A percentile compares a stretch with the other conserved stretches of the same genome.
These are phyloP conservation scores for Colletotrichum tamarilloi DNA, from an alignment of 2,329 filamentous ascomycete species.

Conservation along the genomic window DNA sequence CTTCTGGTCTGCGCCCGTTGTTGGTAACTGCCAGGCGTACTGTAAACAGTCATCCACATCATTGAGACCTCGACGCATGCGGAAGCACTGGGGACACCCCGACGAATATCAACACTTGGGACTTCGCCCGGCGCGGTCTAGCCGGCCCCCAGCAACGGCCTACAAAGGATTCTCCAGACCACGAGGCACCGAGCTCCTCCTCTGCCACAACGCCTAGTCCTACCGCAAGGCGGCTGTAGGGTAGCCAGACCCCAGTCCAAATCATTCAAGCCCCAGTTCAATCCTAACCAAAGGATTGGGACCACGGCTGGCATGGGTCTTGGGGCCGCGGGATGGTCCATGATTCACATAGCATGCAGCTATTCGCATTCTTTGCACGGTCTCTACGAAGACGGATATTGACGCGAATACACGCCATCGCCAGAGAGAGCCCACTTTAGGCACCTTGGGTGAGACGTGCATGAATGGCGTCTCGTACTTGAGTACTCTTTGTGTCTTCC, in stretches of 20 bases:
- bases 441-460: background rate
- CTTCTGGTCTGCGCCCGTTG: background rate
- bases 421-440: background rate
- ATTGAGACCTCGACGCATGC: slow-evolving; percentile 3
- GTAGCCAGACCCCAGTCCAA: background rate
- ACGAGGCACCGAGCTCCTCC: background rate
- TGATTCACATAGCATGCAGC: background rate
- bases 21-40: background rate
- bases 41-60: background rate
- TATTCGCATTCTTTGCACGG: background rate
- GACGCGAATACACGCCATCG: background rate
- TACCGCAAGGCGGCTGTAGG: background rate
- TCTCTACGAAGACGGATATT: slow-evolving; percentile 1
- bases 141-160: background rate
- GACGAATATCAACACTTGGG: background rate
- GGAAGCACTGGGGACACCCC: background rate
- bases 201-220: background rate
- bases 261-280: background rate
- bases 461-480: background rate
- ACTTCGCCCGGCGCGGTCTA: background rate
- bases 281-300: slow-evolving; percentile 9
- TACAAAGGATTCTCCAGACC: slow-evolving; percentile 4
- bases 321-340: background rate
- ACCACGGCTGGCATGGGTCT: slow-evolving; percentile 5
- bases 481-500: background rate